Evolutionary conservation across 306 rosid genomes (phyloP).

Genomic region (Quercus alba): DNA sequence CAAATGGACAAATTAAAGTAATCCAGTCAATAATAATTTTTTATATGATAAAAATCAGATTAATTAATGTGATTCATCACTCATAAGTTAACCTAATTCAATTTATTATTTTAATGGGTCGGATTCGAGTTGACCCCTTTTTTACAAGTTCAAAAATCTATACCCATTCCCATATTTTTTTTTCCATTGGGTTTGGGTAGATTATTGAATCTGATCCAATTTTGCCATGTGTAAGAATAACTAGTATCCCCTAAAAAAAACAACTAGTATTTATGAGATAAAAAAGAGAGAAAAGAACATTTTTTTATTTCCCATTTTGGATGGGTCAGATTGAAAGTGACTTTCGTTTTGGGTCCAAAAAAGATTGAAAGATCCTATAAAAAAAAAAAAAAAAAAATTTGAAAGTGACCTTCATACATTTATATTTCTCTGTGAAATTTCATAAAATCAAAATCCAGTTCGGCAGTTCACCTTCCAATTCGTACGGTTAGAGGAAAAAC

Average conservation of each 20-base stretch:
- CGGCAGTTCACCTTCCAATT: background rate
- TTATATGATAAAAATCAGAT: too few species aligned
- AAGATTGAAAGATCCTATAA: background rate
- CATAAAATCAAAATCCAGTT: background rate
- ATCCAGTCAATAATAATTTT: too few species aligned
- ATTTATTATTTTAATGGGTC: accelerated
- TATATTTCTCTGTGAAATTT: background rate
- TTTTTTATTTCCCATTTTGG: background rate
- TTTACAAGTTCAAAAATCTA: too few species aligned
- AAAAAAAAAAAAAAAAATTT: too few species aligned
- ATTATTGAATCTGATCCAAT: too few species aligned
- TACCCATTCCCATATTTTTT: too few species aligned
- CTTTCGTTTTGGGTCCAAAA: background rate
- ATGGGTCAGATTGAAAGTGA: background rate
- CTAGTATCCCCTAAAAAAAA: background rate
- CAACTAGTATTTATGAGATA: background rate
- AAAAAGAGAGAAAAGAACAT: background rate
- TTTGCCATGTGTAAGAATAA: too few species aligned
- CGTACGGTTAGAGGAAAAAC: background rate
- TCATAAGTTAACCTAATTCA: accelerated
- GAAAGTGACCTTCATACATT: background rate
- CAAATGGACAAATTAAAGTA: too few species aligned
- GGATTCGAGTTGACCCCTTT: too few species aligned
- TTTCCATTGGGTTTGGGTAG: too few species aligned
- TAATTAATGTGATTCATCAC: too few species aligned